phyloP scores from a whole-genome alignment of 495 filamentous ascomycete genomes.

The Penicilliopsis zonata region DNA sequence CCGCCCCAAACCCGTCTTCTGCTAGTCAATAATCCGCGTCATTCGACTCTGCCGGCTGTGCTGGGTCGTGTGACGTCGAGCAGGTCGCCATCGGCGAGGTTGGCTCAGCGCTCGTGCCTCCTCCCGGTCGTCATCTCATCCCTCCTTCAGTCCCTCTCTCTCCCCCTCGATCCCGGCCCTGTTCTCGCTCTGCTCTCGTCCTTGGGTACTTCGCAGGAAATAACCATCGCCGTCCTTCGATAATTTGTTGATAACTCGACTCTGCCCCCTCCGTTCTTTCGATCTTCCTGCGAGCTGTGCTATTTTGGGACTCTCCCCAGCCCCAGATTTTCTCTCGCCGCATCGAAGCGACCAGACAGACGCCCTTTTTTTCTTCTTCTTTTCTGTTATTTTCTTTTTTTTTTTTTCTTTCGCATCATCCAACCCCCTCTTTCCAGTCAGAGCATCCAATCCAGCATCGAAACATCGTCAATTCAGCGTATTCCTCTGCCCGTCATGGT shows the following conservation, averaged over 20 bases:
- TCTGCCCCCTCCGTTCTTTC: constrained; percentile 2
- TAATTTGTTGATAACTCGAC: too few relatives aligned
- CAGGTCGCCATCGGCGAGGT: too few relatives aligned
- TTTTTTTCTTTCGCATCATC: background rate
- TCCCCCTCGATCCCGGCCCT: background rate
- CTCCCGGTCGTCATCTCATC: background rate
- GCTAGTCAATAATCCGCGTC: too few relatives aligned
- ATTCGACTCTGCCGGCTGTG: too few relatives aligned
- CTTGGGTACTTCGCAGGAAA: too few relatives aligned
- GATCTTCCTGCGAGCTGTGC: constrained; percentile 11
- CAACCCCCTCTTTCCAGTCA: background rate
- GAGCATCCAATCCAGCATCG: background rate
- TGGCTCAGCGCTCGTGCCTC: background rate
- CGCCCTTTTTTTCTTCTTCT: constrained; percentile 3
- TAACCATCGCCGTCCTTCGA: too few relatives aligned
- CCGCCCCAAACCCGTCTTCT: too few relatives aligned
- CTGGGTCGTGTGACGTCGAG: too few relatives aligned
- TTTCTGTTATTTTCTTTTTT: too few relatives aligned
- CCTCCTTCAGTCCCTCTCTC: background rate
- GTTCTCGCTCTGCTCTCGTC: constrained; percentile 4
- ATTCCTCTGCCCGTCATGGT: constrained; percentile 21
- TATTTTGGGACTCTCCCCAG: constrained; percentile 26
- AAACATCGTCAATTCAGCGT: constrained; percentile 1
- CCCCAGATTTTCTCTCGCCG: constrained; percentile 26
- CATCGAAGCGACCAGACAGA: constrained; percentile 10